Conservation (phyloP, 306 rosid species). For the Quercus rubra region DNA sequence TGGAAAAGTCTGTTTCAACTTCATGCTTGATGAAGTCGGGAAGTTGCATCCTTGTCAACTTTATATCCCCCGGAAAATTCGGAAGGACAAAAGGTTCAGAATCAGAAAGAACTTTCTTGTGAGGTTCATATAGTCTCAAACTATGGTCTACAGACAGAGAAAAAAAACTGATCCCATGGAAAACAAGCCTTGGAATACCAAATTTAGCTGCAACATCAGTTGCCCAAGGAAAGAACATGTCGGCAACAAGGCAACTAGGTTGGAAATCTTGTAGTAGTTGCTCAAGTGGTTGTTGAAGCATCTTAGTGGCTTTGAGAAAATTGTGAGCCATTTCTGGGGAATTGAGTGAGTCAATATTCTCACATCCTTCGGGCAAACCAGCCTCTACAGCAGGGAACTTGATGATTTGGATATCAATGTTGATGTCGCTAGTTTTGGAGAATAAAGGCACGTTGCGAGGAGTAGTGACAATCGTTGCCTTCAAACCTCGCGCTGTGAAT, state of each 20-base stretch:
- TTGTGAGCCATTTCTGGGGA: background rate
- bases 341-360: slow-evolving; percentile 11
- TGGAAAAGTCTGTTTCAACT: too few relatives aligned
- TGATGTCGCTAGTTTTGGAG: background rate
- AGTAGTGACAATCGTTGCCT: slow-evolving; percentile 47
- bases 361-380: slow-evolving; percentile 36
- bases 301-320: background rate
- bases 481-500: slow-evolving; percentile 29
- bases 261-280: background rate
- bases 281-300: slow-evolving; percentile 29
- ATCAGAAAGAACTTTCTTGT: too few relatives aligned
- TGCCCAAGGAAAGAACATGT: slow-evolving; percentile 30
- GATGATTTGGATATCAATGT: slow-evolving; percentile 21
- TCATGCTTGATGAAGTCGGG: too few relatives aligned
- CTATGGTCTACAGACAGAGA: too few relatives aligned
- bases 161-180: too few relatives aligned
- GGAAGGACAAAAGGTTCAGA: too few relatives aligned
- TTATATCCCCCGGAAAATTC: too few relatives aligned
- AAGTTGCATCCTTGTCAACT: too few relatives aligned
- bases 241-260: slow-evolving; percentile 26
- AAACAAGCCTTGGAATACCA: too few relatives aligned
- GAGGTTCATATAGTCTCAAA: too few relatives aligned
- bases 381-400: slow-evolving; percentile 3
- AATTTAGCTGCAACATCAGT: slow-evolving; percentile 19
- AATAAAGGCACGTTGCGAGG: slow-evolving; percentile 21